These are phyloP conservation scores for Saccharomycodes ludwigii DNA, from an alignment of 805 yeast genomes.

Conservation along the genomic window DNA sequence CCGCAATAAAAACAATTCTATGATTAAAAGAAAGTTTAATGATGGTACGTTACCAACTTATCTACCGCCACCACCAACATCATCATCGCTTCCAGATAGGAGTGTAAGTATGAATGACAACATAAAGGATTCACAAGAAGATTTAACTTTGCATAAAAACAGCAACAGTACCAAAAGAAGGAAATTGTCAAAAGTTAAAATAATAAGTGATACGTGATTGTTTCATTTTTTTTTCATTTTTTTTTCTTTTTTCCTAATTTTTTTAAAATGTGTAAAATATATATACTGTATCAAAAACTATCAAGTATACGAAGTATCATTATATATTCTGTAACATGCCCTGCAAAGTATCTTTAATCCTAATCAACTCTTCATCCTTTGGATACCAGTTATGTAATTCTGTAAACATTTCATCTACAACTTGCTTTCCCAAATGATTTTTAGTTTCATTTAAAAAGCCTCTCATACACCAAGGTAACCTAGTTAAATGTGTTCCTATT, in stretches of 20 bases:
- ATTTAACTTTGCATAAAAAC: too few species aligned
- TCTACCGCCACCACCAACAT: too few species aligned
- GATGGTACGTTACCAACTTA: too few species aligned
- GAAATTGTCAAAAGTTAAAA: slow-evolving; percentile 1
- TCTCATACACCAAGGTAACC: slow-evolving; percentile 86
- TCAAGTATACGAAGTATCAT: slow-evolving; percentile 12
- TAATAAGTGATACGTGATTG: background rate
- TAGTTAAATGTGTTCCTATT: slow-evolving; percentile 68
- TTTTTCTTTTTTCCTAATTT: too few species aligned
- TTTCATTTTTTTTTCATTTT: slow-evolving; percentile 1
- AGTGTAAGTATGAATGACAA: too few species aligned
- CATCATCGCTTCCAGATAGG: too few species aligned
- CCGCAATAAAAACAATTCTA: too few species aligned
- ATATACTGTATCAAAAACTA: background rate
- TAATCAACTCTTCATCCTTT: slow-evolving; percentile 67
- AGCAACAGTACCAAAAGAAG: slow-evolving; percentile 1
- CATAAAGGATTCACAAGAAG: too few species aligned
- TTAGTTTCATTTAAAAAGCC: slow-evolving; percentile 64
- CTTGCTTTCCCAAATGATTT: slow-evolving; percentile 38
- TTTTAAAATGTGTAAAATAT: too few species aligned
- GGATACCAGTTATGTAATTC: slow-evolving; percentile 86
- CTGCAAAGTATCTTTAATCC: slow-evolving; percentile 66
- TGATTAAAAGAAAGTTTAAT: too few species aligned
- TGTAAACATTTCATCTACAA: slow-evolving; percentile 45
- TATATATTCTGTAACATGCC: slow-evolving; percentile 26